Base-by-base conservation (phyloP, 2,329 filamentous ascomycete genomes). In the Diaporthe eres region DNA sequence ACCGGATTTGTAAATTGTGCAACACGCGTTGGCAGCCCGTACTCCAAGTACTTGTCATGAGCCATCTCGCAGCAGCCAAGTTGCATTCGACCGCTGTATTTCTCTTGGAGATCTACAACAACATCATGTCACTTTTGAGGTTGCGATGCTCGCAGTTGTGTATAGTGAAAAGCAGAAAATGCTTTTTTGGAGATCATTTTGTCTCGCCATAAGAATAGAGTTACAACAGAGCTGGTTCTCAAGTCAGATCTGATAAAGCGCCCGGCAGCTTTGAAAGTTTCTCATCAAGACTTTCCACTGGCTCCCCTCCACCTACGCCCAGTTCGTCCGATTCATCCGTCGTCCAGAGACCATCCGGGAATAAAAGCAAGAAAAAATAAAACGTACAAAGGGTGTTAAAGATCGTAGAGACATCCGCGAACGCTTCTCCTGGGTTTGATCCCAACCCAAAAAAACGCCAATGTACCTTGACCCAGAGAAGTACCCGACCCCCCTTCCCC, bases 391-490 rank as follows among this genome's bases (percentile, higher is more conserved):
- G 49, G 71, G 58, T 73, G 47, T 39, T 53, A 73, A 73, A 73
- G 71, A 73, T 73, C 71, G 71, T 73, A 60, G 61, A 75, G 58
- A 72, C 74, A 63, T 72, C 49, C 68, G 68, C 72, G 53, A 76
- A 63, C 72, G 58, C 57, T 63, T 70, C 74, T 57, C 58, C 72
- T 70, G 67, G 49, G 72, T 72, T 72, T 70, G 47, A 63, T 28
- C 68, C 60, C 12, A 65, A 67, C 47, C 67, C 67, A 57, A 72
- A 67, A 53, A 58, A 77, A 75, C 74, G 74, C 76, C 70, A 60
- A 49, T 75, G 58, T 75, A 67, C 74, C 55, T 67, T 47, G 58
- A 49, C 57, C 44, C 49, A 39, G 39, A 58, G 58, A 53, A 73
- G 60, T 51, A 44, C 34, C 39, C 58, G 22, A 55, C 42, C 57